Evolutionary conservation across 345 rosid genomes (phyloP).

Genomic region (Microcos paniculata): DNA sequence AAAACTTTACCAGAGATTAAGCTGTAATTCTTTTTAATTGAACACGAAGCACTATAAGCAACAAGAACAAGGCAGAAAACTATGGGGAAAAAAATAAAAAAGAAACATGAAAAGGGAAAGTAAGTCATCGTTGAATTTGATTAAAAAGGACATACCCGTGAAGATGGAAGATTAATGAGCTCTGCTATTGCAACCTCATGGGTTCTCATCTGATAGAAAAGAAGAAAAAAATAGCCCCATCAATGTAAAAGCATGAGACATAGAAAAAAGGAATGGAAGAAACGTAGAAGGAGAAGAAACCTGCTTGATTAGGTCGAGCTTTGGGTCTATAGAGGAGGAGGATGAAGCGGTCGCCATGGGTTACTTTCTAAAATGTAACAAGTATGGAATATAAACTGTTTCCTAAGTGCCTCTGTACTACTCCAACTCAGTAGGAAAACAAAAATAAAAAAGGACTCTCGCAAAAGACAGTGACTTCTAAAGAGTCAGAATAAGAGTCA

Average conservation of each 20-base stretch:
- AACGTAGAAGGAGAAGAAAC: slow-evolving; percentile 5
- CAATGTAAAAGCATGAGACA: background rate
- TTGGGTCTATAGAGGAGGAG: background rate
- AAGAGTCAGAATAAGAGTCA: no score
- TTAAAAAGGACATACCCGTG: slow-evolving; percentile 32
- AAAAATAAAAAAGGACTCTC: no score
- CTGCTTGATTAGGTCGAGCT: slow-evolving; percentile 24
- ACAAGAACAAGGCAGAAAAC: background rate
- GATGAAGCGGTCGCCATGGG: slow-evolving; percentile 18
- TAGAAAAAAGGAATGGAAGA: background rate
- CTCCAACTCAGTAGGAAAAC: no score
- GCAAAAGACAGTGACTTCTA: no score
- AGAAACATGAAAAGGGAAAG: background rate
- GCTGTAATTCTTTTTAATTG: background rate
- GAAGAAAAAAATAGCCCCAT: background rate
- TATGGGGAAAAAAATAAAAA: background rate
- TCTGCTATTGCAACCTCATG: slow-evolving; percentile 53
- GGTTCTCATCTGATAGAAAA: slow-evolving; percentile 35
- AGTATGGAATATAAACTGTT: no score
- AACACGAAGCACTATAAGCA: background rate
- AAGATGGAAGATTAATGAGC: slow-evolving; percentile 33
- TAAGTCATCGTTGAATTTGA: background rate
- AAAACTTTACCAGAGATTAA: background rate
- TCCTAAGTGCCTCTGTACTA: no score
- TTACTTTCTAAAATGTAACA: background rate